These are phyloP conservation scores for Allium cepa DNA, from an alignment of 106 monocot genomes.

Conservation along the genomic window DNA sequence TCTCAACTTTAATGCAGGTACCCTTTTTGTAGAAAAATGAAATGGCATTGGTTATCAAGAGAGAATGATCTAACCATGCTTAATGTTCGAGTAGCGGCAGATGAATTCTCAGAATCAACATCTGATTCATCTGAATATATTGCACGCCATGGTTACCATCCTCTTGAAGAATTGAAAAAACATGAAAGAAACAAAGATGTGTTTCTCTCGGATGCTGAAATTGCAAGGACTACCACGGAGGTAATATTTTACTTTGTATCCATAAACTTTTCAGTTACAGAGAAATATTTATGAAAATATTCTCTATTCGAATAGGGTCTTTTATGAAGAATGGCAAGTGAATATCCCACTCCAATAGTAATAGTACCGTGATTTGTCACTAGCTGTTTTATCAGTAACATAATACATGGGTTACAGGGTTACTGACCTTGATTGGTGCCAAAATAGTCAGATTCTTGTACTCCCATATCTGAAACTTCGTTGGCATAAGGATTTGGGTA, in stretches of 20 bases:
- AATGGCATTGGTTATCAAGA: conserved; percentile 23
- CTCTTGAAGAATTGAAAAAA: conserved; percentile 74
- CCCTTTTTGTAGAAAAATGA: conserved; percentile 29
- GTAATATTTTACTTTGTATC: conserved; percentile 7
- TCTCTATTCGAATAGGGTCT: too few species aligned
- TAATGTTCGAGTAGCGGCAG: conserved; percentile 60
- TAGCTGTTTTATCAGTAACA: too few species aligned
- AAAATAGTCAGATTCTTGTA: too few species aligned
- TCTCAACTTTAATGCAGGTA: conserved; percentile 41
- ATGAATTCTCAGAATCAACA: conserved; percentile 58
- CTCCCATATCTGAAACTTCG: too few species aligned
- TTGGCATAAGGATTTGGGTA: too few species aligned
- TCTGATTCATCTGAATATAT: conserved; percentile 50
- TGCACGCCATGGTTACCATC: conserved; percentile 52
- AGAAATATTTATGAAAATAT: too few species aligned
- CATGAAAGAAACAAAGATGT: conserved; percentile 33
- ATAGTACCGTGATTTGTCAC: too few species aligned
- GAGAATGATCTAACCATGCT: conserved; percentile 22
- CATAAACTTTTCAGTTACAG: too few species aligned
- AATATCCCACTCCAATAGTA: too few species aligned
- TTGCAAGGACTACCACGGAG: conserved; percentile 75
- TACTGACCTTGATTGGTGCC: too few species aligned
- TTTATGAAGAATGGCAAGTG: too few species aligned
- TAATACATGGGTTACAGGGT: too few species aligned
- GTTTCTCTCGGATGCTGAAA: conserved; percentile 62